Evolutionary conservation across 2,329 filamentous ascomycete species (phyloP), one percentile per base, ranked within the genome.

Genomic region (Claviceps capensis): DNA sequence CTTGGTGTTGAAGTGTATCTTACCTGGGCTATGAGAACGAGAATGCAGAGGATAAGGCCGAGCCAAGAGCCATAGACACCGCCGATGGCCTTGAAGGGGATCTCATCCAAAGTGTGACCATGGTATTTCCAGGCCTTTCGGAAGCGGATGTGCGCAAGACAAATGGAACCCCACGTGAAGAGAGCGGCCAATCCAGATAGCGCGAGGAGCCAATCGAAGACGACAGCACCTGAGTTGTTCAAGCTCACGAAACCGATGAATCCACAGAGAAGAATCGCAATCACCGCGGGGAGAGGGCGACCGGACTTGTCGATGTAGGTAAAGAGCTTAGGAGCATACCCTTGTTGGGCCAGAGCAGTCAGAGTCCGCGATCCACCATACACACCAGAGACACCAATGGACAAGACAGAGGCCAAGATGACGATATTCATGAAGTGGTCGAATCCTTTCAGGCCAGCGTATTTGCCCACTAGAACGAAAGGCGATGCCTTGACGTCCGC

Each of bases 131-230:
- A 83, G 2, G 78, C 81, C 19, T 62, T 60, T 47, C 81, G 78
- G 73, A 83, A 84, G 48, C 81, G 79, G 61, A 84, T 81, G 61
- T 84, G 81, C 3, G 77, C 74, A 16, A 81, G 61, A 62, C 78
- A 82, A 59, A 85, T 79, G 50, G 75, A 79, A 42, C 74, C 79
- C 80, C 80, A 85, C 36, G 79, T 78, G 64, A 82, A 83, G 54
- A 84, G 74, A 48, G 77, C 74, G 16, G 75, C 74, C 5, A 83
- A 72, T 55, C 77, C 79, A 2, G 79, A 82, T 17, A 83, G 68
- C 17, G 80, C 76, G 23, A 78, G 71, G 6, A 84, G 73, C 81
- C 81, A 84, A 60, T 76, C 71, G 56, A 84, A 81, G 43, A 82
- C 73, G 2, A 67, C 65, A 17, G 65, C 63, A 50, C 77, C 77